Conservation (phyloP, 805 yeast species). For the Metschnikowia continentalis region DNA sequence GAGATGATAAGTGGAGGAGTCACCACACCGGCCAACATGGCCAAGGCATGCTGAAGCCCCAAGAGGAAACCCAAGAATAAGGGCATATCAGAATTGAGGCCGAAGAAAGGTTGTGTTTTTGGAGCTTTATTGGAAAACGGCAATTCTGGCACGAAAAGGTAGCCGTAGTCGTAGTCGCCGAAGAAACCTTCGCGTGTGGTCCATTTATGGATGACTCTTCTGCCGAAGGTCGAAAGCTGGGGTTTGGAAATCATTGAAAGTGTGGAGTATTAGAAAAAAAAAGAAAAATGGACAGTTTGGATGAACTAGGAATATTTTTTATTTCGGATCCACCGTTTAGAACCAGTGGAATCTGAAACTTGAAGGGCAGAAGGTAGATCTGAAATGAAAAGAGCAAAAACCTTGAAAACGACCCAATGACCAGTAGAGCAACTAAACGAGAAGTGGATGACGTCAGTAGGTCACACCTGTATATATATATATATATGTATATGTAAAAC, state of each 20-base stretch:
- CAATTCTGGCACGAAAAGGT: slow-evolving; percentile 72
- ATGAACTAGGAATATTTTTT: too few species aligned
- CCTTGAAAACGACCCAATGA: too few species aligned
- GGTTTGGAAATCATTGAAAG: slow-evolving; percentile 3
- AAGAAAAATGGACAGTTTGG: background rate
- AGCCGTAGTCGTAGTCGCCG: slow-evolving; percentile 84
- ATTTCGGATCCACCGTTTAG: too few species aligned
- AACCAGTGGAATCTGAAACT: too few species aligned
- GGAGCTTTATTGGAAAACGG: slow-evolving; percentile 54
- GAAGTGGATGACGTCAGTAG: too few species aligned
- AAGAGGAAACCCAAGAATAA: slow-evolving; percentile 68
- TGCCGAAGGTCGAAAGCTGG: slow-evolving; percentile 9
- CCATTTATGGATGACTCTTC: slow-evolving; percentile 38
- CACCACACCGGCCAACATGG: slow-evolving; percentile 90
- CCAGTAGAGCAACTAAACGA: too few species aligned
- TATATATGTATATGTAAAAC: too few species aligned
- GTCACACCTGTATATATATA: too few species aligned
- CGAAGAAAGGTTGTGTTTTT: slow-evolving; percentile 75
- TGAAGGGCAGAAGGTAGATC: too few species aligned
- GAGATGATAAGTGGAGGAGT: slow-evolving; percentile 79
- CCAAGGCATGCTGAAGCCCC: slow-evolving; percentile 82
- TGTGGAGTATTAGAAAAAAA: background rate
- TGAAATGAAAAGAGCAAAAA: too few species aligned
- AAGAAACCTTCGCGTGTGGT: slow-evolving; percentile 76
- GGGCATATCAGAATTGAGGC: slow-evolving; percentile 77